Base-by-base conservation (phyloP, 2,329 filamentous ascomycete genomes). In the Diaporthe australafricana region DNA sequence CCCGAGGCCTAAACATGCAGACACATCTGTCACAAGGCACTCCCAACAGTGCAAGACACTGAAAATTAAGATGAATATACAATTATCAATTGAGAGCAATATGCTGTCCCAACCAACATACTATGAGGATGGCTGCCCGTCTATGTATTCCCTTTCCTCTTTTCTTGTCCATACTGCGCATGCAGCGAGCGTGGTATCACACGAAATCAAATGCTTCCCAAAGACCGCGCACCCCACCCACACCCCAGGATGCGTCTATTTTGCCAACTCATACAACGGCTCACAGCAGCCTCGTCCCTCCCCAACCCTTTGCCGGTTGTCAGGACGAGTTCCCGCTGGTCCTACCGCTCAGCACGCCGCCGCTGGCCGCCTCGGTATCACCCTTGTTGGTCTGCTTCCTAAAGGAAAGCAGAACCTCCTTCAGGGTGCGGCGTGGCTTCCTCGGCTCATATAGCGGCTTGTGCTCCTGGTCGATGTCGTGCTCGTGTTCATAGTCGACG, bases 401-500 rank as follows among this genome's bases (percentile, higher is more conserved):
- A 74, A 73, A 78, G 70, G 75, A 79, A 76, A 72, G 78, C 72
- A 84, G 71, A 1, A 82, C 77, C 11, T 84, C 81, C 68, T 79
- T 83, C 63, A 83, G 69, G 3, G 73, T 79, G 68, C 76, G 80
- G 73, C 77, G 77, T 63, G 75, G 76, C 70, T 77, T 76, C 73
- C 77, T 77, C 70, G 79, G 78, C 55, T 83, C 80, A 68, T 83
- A 84, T 20, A 85, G 73, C 1, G 83, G 82, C 74, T 85, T 85
- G 72, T 85, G 84, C 70, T 85, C 84, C 66, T 82, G 78, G 68
- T 83, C 78, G 40, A 81, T 77, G 70, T 81, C 78, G 68, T 85
- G 83, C 27, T 80, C 79, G 57, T 84, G 79, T 70, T 85, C 81
- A 65, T 85, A 85, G 76, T 85, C 84, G 50, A 85, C 81, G 67